Evolutionary conservation across 352 stramenopile species (phyloP).

Genomic region (Blastocystis sp.): DNA sequence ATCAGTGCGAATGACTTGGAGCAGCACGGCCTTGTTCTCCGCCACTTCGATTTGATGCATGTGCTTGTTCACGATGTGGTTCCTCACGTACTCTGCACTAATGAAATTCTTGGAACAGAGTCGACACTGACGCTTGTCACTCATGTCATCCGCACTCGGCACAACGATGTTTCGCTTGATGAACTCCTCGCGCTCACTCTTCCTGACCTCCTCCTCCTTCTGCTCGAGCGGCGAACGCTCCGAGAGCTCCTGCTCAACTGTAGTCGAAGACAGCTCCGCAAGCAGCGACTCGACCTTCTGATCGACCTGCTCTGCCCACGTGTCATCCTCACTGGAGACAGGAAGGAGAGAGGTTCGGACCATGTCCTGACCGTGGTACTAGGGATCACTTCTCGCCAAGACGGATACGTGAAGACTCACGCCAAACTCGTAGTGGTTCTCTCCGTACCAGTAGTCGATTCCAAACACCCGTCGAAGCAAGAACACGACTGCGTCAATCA

Average conservation of each 20-base stretch:
- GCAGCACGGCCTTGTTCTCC: constrained; percentile 15
- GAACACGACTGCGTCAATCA: neutral
- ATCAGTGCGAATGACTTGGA: neutral
- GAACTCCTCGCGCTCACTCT: neutral
- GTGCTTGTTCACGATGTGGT: constrained; percentile 43
- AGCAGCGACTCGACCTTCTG: neutral
- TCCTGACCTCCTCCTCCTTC: neutral
- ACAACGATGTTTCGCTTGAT: neutral
- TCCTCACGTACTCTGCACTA: neutral
- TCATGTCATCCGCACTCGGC: neutral
- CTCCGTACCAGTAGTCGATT: constrained; percentile 18
- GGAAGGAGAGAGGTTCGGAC: neutral
- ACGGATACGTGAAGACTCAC: neutral
- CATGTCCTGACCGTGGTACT: neutral
- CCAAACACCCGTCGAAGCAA: constrained; percentile 5
- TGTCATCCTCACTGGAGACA: neutral
- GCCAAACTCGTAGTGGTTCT: constrained; percentile 10
- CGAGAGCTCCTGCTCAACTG: neutral
- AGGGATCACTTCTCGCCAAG: neutral
- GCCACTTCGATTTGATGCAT: neutral
- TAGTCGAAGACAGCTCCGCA: neutral
- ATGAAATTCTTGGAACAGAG: constrained; percentile 33
- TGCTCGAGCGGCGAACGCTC: neutral
- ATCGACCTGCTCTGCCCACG: neutral
- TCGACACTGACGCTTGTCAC: neutral